Base-by-base conservation (phyloP, 2,329 filamentous ascomycete genomes). In the Fusarium annulatum region DNA sequence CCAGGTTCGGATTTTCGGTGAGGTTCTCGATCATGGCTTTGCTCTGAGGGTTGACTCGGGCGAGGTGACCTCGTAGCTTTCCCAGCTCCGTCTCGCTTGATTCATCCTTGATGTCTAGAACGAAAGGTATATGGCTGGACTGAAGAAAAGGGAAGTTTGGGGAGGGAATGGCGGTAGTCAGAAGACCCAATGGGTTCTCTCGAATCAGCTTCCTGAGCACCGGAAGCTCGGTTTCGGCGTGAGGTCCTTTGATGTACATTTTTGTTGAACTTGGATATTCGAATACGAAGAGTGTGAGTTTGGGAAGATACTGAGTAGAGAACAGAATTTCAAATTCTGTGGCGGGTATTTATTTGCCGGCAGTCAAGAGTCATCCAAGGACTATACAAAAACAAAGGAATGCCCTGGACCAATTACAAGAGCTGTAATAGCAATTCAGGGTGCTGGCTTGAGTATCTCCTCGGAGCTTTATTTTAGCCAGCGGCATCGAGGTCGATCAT, bases 101-200 rank as follows among this genome's bases (percentile, higher is more conserved):
- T 39, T 85, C 82, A 66, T 86, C 82, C 9, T 83, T 67, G 14
- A 86, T 77, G 67, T 91, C 88, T 2, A 92, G 80, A 0, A 92
- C 76, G 74, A 86, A 92, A 1, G 90, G 90, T 23, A 92, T 87
- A 74, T 92, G 90, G 59, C 84, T 90, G 58, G 84, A 85, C 73
- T 90, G 90, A 9, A 92, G 84, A 19, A 87, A 82, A 1, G 87
- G 85, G 71, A 86, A 82, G 1, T 76, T 79, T 15, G 81, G 48
- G 0, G 88, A 91, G 2, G 81, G 76, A 48, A 93, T 88, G 9
- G 88, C 89, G 0, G 91, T 92, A 14, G 89, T 92, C 12, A 93
- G 76, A 19, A 92, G 83, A 2, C 91, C 91, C 0, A 93, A 83
- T 1, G 90, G 89, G 74, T 91, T 88, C 19, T 88, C 84, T 26